phyloP scores from a whole-genome alignment of 1,139 yeast genomes.

The Suhomyces anneliseae region DNA sequence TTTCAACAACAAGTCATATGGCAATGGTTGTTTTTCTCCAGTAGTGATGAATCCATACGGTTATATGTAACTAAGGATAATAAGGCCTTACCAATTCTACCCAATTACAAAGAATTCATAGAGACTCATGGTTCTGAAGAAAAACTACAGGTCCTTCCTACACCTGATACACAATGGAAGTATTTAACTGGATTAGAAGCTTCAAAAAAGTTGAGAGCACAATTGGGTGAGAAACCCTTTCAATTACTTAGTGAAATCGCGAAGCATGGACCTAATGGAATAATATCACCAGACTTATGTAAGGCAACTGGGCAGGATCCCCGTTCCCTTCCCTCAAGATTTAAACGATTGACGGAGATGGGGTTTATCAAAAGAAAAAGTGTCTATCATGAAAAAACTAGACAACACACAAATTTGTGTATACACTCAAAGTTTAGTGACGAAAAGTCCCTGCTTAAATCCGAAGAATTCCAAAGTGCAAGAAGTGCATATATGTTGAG shows the following conservation, averaged over 20 bases:
- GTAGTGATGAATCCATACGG: slow-evolving; percentile 16
- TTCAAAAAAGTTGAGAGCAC: slow-evolving; percentile 31
- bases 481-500: slow-evolving; percentile 34
- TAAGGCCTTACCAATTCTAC: slow-evolving; percentile 18
- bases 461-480: slow-evolving; percentile 22
- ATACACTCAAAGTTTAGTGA: slow-evolving; percentile 45
- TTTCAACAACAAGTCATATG: slow-evolving; percentile 41
- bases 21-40: slow-evolving; percentile 40
- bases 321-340: slow-evolving; percentile 65
- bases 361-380: slow-evolving; percentile 47
- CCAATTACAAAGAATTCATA: slow-evolving; percentile 24
- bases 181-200: slow-evolving; percentile 41
- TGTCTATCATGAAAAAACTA: slow-evolving; percentile 38
- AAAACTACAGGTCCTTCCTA: slow-evolving; percentile 30
- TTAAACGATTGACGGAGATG: slow-evolving; percentile 51
- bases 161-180: slow-evolving; percentile 42
- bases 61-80: slow-evolving; percentile 21
- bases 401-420: slow-evolving; percentile 51
- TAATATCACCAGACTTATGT: slow-evolving; percentile 57
- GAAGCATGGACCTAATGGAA: slow-evolving; percentile 53
- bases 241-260: slow-evolving; percentile 52
- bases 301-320: slow-evolving; percentile 64
- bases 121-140: slow-evolving; percentile 16
- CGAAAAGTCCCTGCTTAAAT: slow-evolving; percentile 7
- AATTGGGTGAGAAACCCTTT: slow-evolving; percentile 44